Percentiles rank a stretch among this genome's conserved stretches.
phyloP scores from a whole-genome alignment of 2,329 filamentous ascomycete genomes.

The Botryotinia globosa region DNA sequence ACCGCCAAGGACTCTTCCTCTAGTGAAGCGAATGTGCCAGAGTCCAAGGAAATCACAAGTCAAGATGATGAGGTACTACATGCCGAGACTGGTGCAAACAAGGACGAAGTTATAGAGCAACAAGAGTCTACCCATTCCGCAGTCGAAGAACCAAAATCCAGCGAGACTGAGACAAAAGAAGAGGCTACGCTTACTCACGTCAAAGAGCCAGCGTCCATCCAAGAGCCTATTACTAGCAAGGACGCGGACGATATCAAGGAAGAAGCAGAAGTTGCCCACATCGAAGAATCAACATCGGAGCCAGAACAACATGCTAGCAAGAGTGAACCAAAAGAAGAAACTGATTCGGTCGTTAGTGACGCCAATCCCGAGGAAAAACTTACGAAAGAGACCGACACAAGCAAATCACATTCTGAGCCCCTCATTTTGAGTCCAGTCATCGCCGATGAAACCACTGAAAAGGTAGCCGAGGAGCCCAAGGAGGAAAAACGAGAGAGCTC shows the following conservation, averaged over 20 bases:
- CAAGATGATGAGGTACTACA: neutral
- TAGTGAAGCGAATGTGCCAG: neutral
- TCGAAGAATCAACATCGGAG: neutral
- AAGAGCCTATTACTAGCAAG: neutral
- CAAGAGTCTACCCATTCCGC: neutral
- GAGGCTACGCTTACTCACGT: neutral
- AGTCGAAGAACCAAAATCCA: neutral
- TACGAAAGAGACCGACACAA: neutral
- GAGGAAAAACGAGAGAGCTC: neutral
- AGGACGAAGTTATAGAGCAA: neutral
- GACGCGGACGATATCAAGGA: neutral
- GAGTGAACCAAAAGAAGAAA: neutral
- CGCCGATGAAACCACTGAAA: neutral
- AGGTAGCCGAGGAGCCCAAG: neutral
- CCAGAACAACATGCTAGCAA: neutral
- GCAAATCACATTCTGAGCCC: neutral
- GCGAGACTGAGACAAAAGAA: neutral
- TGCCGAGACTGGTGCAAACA: neutral
- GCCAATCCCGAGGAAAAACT: neutral
- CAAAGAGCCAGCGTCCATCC: neutral
- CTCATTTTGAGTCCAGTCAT: neutral
- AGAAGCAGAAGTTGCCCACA: neutral
- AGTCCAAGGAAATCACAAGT: neutral
- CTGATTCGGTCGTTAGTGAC: neutral
- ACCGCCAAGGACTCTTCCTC: neutral